Evolutionary conservation across 2,329 filamentous ascomycete species (phyloP).

Genomic region (Cadophora gregata): DNA sequence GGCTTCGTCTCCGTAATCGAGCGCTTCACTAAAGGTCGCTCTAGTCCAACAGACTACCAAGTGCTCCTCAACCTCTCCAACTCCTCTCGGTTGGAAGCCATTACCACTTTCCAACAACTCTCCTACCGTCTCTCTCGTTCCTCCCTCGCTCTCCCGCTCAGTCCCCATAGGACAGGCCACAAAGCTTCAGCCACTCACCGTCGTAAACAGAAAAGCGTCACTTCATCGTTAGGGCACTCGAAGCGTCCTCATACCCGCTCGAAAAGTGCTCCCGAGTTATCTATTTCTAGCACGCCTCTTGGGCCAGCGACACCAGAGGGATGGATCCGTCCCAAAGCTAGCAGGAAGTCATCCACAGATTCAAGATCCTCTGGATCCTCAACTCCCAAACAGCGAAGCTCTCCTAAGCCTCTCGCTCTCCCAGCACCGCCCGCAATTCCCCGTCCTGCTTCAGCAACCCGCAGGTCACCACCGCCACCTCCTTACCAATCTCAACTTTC

Average conservation of each 20-base stretch:
- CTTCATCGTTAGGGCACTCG: slow-evolving; percentile 13
- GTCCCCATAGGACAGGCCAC: slow-evolving; percentile 3
- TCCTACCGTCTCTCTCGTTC: slow-evolving; percentile 47
- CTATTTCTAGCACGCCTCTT: slow-evolving; percentile 29
- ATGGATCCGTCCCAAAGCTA: slow-evolving; percentile 36
- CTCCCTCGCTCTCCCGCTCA: slow-evolving; percentile 28
- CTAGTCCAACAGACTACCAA: slow-evolving; percentile 51
- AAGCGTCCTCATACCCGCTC: slow-evolving; percentile 26
- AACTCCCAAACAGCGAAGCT: slow-evolving; percentile 12
- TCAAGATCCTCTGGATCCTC: slow-evolving; percentile 18
- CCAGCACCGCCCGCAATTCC: slow-evolving; percentile 3
- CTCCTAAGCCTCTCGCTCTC: not conserved
- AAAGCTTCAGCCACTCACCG: slow-evolving; percentile 20
- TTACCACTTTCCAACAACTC: slow-evolving; percentile 55
- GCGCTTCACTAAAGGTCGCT: slow-evolving; percentile 45
- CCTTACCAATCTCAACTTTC: slow-evolving; percentile 3
- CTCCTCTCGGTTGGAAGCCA: slow-evolving; percentile 54
- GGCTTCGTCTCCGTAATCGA: slow-evolving; percentile 50
- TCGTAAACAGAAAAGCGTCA: slow-evolving; percentile 25
- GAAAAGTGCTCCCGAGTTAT: slow-evolving; percentile 33
- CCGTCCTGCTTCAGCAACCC: not conserved
- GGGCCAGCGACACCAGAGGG: slow-evolving; percentile 37
- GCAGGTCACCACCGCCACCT: slow-evolving; percentile 2
- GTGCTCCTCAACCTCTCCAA: slow-evolving; percentile 55
- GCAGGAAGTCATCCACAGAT: slow-evolving; percentile 29